Evolutionary conservation across 495 filamentous ascomycete genomes (phyloP).

Genomic region (Penicillium steckii): DNA sequence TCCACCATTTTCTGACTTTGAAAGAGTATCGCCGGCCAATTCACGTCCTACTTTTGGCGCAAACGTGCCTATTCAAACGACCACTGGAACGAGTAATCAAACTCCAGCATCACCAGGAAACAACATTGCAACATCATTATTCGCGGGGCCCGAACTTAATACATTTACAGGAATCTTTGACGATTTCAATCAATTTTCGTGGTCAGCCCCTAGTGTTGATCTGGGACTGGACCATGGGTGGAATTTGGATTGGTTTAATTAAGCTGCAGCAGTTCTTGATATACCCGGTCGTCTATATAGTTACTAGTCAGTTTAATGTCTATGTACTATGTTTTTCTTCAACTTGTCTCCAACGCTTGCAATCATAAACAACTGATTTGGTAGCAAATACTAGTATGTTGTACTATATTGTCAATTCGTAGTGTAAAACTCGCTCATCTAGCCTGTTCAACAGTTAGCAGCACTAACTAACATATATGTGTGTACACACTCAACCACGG

Average conservation of each 20-base stretch:
- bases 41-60: background rate
- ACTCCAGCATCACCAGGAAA: slow-evolving; percentile 17
- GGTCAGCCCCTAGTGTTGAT: slow-evolving; percentile 28
- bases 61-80: background rate
- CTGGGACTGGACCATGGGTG: slow-evolving; percentile 41
- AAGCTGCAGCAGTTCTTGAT: background rate
- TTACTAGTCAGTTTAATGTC: background rate
- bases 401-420: too few relatives aligned
- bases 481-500: background rate
- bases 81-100: slow-evolving; percentile 7
- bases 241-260: slow-evolving; percentile 38
- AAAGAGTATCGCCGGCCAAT: background rate
- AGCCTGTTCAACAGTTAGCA: too few relatives aligned
- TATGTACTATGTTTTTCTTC: background rate
- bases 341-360: too few relatives aligned
- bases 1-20: slow-evolving; percentile 24
- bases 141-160: slow-evolving; percentile 19
- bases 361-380: too few relatives aligned
- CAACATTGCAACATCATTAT: slow-evolving; percentile 7
- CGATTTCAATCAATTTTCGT: slow-evolving; percentile 24
- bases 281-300: background rate
- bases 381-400: too few relatives aligned
- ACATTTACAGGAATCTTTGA: slow-evolving; percentile 22
- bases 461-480: too few relatives aligned
- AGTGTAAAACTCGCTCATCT: too few relatives aligned